phyloP scores from a whole-genome alignment of 179 eudicot genomes.

The Sideroxylon spinosum region DNA sequence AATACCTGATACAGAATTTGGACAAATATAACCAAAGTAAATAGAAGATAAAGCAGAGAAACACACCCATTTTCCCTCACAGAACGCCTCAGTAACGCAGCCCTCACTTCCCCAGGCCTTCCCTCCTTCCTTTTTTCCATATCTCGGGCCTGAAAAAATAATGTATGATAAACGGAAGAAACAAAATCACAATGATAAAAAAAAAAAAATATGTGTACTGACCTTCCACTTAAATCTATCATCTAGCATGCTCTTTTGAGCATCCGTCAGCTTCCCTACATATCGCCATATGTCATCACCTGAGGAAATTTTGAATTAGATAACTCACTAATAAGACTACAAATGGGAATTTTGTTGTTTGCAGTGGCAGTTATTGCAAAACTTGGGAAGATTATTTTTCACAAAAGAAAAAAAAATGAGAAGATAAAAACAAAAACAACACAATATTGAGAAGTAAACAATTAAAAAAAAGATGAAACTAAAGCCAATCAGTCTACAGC shows the following conservation, averaged over 20 bases:
- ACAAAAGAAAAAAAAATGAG: background rate
- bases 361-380: no score
- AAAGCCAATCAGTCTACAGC: no score
- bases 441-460: background rate
- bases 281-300: constrained; percentile 98
- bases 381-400: no score
- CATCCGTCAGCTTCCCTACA: constrained; percentile 89
- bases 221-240: constrained; percentile 97
- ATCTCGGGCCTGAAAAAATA: constrained; percentile 66
- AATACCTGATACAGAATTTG: background rate
- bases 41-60: constrained; percentile 8
- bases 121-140: constrained; percentile 98
- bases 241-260: constrained; percentile 95
- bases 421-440: background rate
- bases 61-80: constrained; percentile 93
- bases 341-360: no score
- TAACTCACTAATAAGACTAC: no score
- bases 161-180: constrained; percentile 15
- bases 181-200: background rate
- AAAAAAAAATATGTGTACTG: background rate
- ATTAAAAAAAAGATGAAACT: no score
- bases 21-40: background rate
- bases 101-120: constrained; percentile 90
- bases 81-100: constrained; percentile 67
- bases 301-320: constrained; percentile 13